These are phyloP conservation scores for Camptophora hylomeconis DNA, from an alignment of 2,329 filamentous ascomycete genomes.

Conservation along the genomic window DNA sequence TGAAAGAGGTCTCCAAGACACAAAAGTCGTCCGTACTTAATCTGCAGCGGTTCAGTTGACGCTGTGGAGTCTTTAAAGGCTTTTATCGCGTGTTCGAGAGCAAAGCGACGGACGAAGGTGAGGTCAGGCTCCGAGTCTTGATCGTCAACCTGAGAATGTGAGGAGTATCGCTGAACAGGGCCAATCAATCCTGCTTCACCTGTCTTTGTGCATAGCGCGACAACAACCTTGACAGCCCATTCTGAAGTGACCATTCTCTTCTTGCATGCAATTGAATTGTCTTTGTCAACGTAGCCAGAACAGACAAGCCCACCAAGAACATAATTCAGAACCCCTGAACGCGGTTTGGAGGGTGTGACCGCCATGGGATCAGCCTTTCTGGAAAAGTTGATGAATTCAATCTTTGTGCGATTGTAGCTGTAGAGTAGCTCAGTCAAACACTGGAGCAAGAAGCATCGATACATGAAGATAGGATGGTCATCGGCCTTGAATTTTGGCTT, in stretches of 20 bases:
- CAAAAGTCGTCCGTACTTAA: constrained; percentile 77
- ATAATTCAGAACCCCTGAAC: constrained; percentile 87
- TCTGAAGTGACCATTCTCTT: constrained; percentile 76
- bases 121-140: constrained; percentile 72
- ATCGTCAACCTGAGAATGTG: constrained; percentile 35
- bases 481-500: constrained; percentile 79
- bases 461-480: constrained; percentile 91
- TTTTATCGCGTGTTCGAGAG: constrained; percentile 82
- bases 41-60: constrained; percentile 67
- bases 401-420: constrained; percentile 87
- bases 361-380: constrained; percentile 73
- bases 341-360: constrained; percentile 83
- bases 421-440: constrained; percentile 81
- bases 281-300: constrained; percentile 51
- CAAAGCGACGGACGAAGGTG: constrained; percentile 85
- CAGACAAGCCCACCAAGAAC: constrained; percentile 68
- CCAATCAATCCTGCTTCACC: constrained; percentile 50
- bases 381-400: constrained; percentile 99
- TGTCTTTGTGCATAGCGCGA: constrained; percentile 78
- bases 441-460: constrained; percentile 86
- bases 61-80: constrained; percentile 78
- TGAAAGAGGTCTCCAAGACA: constrained; percentile 84
- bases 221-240: constrained; percentile 75
- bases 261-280: constrained; percentile 55
- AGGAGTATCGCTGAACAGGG: constrained; percentile 17